Evolutionary conservation across 495 filamentous ascomycete species (phyloP).

Genomic region (Lindgomyces ingoldianus): DNA sequence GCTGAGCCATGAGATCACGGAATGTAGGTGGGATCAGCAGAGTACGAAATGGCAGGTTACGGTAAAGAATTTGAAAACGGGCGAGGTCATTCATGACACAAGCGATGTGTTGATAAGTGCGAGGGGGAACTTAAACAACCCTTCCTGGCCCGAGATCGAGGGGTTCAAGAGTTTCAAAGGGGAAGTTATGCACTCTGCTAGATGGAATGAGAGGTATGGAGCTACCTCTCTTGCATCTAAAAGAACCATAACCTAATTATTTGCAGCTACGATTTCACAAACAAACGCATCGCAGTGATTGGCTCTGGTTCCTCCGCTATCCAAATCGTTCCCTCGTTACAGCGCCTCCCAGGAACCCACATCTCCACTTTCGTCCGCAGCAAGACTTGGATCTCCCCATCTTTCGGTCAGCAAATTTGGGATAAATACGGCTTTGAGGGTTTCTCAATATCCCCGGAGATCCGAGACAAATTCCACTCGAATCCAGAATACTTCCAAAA

Average conservation of each 20-base stretch:
- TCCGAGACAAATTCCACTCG: slow-evolving; percentile 10
- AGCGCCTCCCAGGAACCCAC: slow-evolving; percentile 34
- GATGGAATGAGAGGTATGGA: slow-evolving; percentile 39
- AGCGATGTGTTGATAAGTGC: slow-evolving; percentile 41
- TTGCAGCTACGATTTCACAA: slow-evolving; percentile 40
- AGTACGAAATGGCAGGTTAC: slow-evolving; percentile 42
- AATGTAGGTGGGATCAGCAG: slow-evolving; percentile 35
- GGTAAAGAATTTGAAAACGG: slow-evolving; percentile 37
- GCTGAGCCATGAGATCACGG: slow-evolving; percentile 38
- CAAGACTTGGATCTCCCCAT: slow-evolving; percentile 44
- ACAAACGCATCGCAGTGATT: slow-evolving; percentile 45
- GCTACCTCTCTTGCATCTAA: neutral
- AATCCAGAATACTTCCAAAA: slow-evolving; percentile 38
- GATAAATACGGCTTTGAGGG: slow-evolving; percentile 34
- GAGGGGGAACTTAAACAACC: slow-evolving; percentile 42
- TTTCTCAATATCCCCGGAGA: slow-evolving; percentile 14
- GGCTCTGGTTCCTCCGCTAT: slow-evolving; percentile 43
- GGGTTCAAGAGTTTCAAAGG: slow-evolving; percentile 42
- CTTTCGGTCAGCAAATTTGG: slow-evolving; percentile 35
- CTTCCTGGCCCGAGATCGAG: slow-evolving; percentile 42
- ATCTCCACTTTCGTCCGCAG: slow-evolving; percentile 41
- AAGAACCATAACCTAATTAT: neutral
- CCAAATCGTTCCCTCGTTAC: slow-evolving; percentile 44
- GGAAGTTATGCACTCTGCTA: slow-evolving; percentile 44
- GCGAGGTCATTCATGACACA: slow-evolving; percentile 32